Base-by-base conservation (phyloP, 352 stramenopile genomes). In the Globisporangium paddicum region DNA sequence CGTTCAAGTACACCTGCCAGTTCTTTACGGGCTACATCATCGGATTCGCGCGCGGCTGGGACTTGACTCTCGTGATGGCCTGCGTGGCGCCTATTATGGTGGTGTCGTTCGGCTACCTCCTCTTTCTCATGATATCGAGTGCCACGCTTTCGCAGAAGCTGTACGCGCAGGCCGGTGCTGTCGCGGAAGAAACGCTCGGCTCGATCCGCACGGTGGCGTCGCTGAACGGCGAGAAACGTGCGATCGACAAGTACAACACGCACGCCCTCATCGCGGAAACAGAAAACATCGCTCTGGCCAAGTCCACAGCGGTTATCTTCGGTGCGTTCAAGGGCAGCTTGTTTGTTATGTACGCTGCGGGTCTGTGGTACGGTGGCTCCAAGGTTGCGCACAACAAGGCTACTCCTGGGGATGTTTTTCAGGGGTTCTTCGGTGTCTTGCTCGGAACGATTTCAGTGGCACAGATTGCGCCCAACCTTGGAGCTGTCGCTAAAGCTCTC, bases 191-290 rank as follows among this genome's bases (percentile, higher is more conserved):
- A 35, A 88, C 76, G 9, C 54, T 88, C 16, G 63, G 71, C 41
- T 71, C 73, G n/a, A 88, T 88, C 28, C 78, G 75, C 55, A 87
- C 77, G 2, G 66, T 86, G n/a, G 67, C 62, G 19, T 82, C 73
- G 7, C 54, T 77, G 19, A 83, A 82, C 32, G 71, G 54, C 16
- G 76, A 83, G 60, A 35, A 56, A 46, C 68, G 63, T 16, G 74
- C 74, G 26, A 79, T 86, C 44, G 41, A 46, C 0, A 81, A 70
- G 57, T 86, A 72, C 57, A 53, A 70, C 0, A 34, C 34, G n/a
- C 69, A 76, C 16, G 48, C 61, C 4, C 18, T 58, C 3, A 46
- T 55, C 0, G 76, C 65, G 0, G 71, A 86, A 48, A 38, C 47
- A 0, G 64, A 72, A 40, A 73, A 74, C 45, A 66, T 86, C 26